phyloP scores from a whole-genome alignment of 108 stramenopile species.

The Thalassiosira profunda region DNA sequence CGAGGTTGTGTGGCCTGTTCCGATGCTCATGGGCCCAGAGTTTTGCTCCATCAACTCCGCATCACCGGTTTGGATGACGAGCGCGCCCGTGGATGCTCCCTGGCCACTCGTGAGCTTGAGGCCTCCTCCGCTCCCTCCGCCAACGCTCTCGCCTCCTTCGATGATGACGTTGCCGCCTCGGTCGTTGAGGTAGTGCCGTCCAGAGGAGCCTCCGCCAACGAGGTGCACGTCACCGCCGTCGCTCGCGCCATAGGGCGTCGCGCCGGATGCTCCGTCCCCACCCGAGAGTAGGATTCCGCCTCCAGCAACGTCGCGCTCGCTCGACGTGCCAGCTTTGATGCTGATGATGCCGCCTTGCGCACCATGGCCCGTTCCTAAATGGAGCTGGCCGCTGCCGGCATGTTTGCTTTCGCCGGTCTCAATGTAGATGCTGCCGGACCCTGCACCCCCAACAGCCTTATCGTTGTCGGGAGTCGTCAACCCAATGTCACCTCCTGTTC shows the following conservation, averaged over 20 bases:
- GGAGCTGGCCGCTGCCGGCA: neutral
- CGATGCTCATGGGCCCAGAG: constrained; percentile 14
- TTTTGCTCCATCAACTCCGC: neutral
- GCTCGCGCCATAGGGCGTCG: constrained; percentile 10
- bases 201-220: constrained; percentile 8
- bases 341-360: constrained; percentile 3
- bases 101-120: constrained; percentile 1
- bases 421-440: constrained; percentile 10
- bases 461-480: neutral
- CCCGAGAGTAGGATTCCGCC: constrained; percentile 10
- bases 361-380: neutral
- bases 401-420: constrained; percentile 3
- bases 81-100: constrained; percentile 9
- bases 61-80: constrained; percentile 2
- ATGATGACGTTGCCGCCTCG: constrained; percentile 8
- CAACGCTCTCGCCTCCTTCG: constrained; percentile 9
- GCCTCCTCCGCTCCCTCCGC: neutral
- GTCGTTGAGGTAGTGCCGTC: constrained; percentile 3
- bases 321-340: constrained; percentile 12
- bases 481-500: neutral
- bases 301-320: neutral
- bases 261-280: constrained; percentile 6
- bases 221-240: constrained; percentile 22
- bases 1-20: constrained; percentile 5
- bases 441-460: no score